Evolutionary conservation across 1,284 basidiomycete species (phyloP).

Genomic region (Fomes fomentarius): DNA sequence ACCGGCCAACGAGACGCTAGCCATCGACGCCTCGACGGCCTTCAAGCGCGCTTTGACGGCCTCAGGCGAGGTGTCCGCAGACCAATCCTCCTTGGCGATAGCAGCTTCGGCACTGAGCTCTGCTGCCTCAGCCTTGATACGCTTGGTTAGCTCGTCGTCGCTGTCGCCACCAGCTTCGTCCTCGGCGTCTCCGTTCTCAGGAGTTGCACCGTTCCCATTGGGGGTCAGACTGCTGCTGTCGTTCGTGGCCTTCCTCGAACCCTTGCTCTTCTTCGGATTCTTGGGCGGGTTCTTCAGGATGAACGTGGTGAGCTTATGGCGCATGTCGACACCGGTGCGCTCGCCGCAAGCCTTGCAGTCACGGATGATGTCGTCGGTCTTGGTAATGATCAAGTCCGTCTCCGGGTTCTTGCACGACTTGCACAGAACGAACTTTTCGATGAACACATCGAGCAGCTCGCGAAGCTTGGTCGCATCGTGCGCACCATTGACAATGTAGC

Average conservation of each 20-base stretch:
- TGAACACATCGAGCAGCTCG: constrained; percentile 96
- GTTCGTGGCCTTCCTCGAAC: constrained; percentile 46
- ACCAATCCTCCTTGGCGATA: constrained; percentile 82
- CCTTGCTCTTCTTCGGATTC: constrained; percentile 82
- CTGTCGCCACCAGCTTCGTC: constrained; percentile 57
- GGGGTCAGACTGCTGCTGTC: constrained; percentile 34
- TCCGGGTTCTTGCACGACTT: constrained; percentile 99
- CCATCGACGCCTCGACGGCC: constrained; percentile 72
- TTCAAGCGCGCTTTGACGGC: constrained; percentile 89
- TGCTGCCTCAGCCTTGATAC: constrained; percentile 87
- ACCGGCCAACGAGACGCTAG: constrained; percentile 52
- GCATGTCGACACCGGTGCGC: constrained; percentile 92
- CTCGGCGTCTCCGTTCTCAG: constrained; percentile 50
- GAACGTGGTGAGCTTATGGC: constrained; percentile 96
- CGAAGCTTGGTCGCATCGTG: constrained; percentile 93
- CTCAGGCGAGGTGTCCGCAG: constrained; percentile 89
- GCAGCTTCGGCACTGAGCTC: constrained; percentile 66
- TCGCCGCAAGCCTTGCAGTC: constrained; percentile 99
- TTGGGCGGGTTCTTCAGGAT: constrained; percentile 98
- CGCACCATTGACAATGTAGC: constrained; percentile 98
- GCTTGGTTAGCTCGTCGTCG: constrained; percentile 82
- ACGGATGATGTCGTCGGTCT: constrained; percentile 87
- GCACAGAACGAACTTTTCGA: constrained; percentile 98
- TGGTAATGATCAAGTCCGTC: constrained; percentile 93
- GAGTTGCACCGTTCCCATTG: constrained; percentile 35